Percentiles rank a stretch among this genome's conserved stretches.
Conservation (phyloP, 805 yeast species). For the Candida takata region DNA sequence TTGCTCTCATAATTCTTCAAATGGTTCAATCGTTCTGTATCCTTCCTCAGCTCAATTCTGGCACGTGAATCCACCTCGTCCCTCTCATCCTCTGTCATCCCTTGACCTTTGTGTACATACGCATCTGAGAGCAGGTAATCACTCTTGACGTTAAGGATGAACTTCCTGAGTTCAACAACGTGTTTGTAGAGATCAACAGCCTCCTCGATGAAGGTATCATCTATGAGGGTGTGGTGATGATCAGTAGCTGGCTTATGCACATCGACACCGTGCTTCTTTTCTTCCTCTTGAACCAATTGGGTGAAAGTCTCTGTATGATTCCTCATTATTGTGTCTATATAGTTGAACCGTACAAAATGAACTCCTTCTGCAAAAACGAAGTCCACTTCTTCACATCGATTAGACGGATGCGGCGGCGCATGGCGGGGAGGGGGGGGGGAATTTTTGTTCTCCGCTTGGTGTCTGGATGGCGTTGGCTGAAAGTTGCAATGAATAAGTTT, state of each 20-base stretch:
- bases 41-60: conserved; percentile 42
- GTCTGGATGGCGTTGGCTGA: too few species aligned
- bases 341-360: too few species aligned
- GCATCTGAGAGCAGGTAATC: conserved; percentile 22
- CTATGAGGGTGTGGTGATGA: conserved; percentile 1
- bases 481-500: too few species aligned
- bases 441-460: too few species aligned
- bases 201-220: conserved; percentile 19
- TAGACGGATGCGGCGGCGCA: too few species aligned
- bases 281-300: background rate
- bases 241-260: background rate
- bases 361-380: too few species aligned
- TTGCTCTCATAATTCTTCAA: conserved; percentile 46
- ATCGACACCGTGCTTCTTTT: background rate
- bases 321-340: background rate
- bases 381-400: too few species aligned
- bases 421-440: too few species aligned
- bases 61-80: conserved; percentile 51
- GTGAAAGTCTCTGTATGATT: background rate
- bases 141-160: conserved; percentile 21
- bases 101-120: conserved; percentile 10
- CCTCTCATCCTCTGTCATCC: conserved; percentile 40
- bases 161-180: conserved; percentile 23
- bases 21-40: conserved; percentile 42
- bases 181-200: conserved; percentile 18